Evolutionary conservation across 75 land plant species (phyloP).

Genomic region (Cupressus sempervirens): DNA sequence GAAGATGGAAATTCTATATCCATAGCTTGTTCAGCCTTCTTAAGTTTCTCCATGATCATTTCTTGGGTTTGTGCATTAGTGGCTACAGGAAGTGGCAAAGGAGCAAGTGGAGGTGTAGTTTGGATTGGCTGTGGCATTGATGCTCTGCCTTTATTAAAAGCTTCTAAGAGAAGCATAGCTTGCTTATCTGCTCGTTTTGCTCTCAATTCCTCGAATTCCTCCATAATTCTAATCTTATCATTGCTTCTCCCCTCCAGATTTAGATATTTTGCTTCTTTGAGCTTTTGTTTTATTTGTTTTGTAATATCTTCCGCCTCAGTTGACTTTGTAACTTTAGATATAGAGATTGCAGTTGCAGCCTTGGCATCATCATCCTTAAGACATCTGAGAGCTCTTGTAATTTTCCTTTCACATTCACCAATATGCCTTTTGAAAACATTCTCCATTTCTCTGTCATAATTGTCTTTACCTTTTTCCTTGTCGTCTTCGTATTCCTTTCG

Average conservation of each 20-base stretch:
- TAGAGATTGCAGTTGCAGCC: conserved; percentile 50
- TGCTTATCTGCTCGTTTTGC: conserved; percentile 46
- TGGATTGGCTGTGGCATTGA: conserved; percentile 78
- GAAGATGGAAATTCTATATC: too few relatives aligned
- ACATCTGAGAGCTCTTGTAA: conserved; percentile 40
- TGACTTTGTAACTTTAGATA: conserved; percentile 38
- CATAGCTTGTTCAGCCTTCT: conserved; percentile 90
- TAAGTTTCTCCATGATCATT: conserved; percentile 95
- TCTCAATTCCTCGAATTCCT: conserved; percentile 35
- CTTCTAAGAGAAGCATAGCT: conserved; percentile 91
- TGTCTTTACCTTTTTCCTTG: too few relatives aligned
- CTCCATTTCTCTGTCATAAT: conserved; percentile 40
- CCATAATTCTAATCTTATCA: conserved; percentile 53
- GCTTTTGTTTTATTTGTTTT: too few relatives aligned
- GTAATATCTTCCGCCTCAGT: too few relatives aligned
- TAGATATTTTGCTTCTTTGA: too few relatives aligned
- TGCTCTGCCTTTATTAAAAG: conserved; percentile 97
- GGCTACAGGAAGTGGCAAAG: conserved; percentile 54
- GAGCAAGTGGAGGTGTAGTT: conserved; percentile 73
- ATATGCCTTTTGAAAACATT: conserved; percentile 40
- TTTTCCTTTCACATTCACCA: conserved; percentile 45
- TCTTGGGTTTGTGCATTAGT: conserved; percentile 95
- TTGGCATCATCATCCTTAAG: conserved; percentile 48
- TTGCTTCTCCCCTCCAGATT: conserved; percentile 45
- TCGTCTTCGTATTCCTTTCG: too few relatives aligned